Evolutionary conservation across 2,329 filamentous ascomycete species (phyloP).

Genomic region (Daldinia sp.): DNA sequence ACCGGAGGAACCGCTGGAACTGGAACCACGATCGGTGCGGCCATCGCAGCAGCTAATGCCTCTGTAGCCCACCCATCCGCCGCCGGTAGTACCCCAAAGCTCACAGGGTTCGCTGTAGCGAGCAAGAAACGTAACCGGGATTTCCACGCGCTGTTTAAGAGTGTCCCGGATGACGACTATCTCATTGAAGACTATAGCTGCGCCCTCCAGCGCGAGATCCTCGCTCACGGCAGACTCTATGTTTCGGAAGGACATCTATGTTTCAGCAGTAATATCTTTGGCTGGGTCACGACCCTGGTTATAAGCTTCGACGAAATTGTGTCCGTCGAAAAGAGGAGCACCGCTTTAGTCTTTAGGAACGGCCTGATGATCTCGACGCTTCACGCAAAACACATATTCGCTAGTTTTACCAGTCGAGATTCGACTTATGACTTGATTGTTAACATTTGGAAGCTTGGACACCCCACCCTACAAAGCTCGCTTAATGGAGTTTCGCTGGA

Average conservation of each 20-base stretch:
- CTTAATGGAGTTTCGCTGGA: slow-evolving; percentile 88
- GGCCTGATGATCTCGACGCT: slow-evolving; percentile 96
- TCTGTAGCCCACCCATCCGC: slow-evolving; percentile 74
- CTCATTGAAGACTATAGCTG: slow-evolving; percentile 99
- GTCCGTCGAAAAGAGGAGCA: slow-evolving; percentile 95
- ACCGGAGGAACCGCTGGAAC: slow-evolving; percentile 75
- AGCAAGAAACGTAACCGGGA: slow-evolving; percentile 96
- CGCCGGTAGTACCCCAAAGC: slow-evolving; percentile 73
- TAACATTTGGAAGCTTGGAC: slow-evolving; percentile 97
- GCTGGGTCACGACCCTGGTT: slow-evolving; percentile 96
- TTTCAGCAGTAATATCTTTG: slow-evolving; percentile 98
- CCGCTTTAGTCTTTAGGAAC: slow-evolving; percentile 95
- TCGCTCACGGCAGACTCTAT: slow-evolving; percentile 92
- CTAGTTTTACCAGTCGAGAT: slow-evolving; percentile 93
- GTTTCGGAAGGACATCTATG: slow-evolving; percentile 97
- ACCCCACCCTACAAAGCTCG: slow-evolving; percentile 90
- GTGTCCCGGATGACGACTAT: slow-evolving; percentile 97
- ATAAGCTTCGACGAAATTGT: slow-evolving; percentile 99
- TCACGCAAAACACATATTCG: slow-evolving; percentile 95
- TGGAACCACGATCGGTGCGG: slow-evolving; percentile 76
- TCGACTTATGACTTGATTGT: slow-evolving; percentile 97
- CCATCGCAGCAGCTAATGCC: slow-evolving; percentile 76
- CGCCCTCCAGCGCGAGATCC: slow-evolving; percentile 92
- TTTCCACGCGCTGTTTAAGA: slow-evolving; percentile 93
- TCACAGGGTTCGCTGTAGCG: slow-evolving; percentile 95